Percentiles rank a stretch among this genome's conserved stretches.
phyloP scores from a whole-genome alignment of 1,139 yeast species.

The Hyphopichia buzzinii region DNA sequence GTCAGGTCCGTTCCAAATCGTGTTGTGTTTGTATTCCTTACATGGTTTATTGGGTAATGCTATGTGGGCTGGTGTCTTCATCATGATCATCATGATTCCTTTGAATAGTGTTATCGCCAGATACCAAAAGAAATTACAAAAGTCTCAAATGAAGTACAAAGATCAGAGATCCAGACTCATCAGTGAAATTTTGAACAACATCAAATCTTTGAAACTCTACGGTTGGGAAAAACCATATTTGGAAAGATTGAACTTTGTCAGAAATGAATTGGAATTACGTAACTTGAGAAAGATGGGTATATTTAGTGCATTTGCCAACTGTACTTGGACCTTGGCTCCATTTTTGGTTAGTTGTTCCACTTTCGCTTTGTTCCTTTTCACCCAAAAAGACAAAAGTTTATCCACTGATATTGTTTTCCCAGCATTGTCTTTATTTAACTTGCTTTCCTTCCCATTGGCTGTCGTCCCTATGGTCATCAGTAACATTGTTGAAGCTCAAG shows the following conservation, averaged over 20 bases:
- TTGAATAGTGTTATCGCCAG: conserved; percentile 73
- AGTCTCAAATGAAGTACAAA: conserved; percentile 47
- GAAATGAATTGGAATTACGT: conserved; percentile 84
- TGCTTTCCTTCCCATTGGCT: conserved; percentile 89
- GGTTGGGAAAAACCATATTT: conserved; percentile 94
- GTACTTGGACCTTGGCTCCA: conserved; percentile 87
- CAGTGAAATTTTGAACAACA: conserved; percentile 85
- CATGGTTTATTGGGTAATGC: conserved; percentile 78
- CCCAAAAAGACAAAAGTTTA: conserved; percentile 62
- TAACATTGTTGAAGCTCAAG: conserved; percentile 84
- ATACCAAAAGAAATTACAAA: conserved; percentile 72
- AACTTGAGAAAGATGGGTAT: conserved; percentile 77
- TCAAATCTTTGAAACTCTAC: conserved; percentile 86
- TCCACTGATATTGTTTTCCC: conserved; percentile 95
- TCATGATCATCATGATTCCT: conserved; percentile 84
- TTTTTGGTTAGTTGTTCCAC: conserved; percentile 89
- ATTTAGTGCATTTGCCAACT: conserved; percentile 68
- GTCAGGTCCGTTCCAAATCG: conserved; percentile 96
- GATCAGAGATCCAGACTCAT: conserved; percentile 57
- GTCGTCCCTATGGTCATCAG: conserved; percentile 90
- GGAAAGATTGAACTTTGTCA: conserved; percentile 67
- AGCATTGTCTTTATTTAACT: conserved; percentile 81
- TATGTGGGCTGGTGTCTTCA: conserved; percentile 95
- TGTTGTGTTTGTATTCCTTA: conserved; percentile 73
- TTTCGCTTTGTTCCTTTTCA: conserved; percentile 74